Evolutionary conservation across 345 rosid species (phyloP).

Genomic region (Raphanus raphanistrum): DNA sequence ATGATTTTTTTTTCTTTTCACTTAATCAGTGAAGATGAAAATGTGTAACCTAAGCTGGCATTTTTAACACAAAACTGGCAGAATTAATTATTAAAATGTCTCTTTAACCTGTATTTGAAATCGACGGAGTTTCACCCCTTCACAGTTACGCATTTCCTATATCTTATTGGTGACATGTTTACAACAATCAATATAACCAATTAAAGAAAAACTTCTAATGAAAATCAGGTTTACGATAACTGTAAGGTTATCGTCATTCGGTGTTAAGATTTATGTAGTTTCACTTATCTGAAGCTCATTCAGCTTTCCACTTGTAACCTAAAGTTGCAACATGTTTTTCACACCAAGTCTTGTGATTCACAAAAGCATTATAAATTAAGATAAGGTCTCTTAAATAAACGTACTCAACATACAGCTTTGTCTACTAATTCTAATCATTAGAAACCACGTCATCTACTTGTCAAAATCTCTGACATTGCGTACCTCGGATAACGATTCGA

Average conservation of each 20-base stretch:
- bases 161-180: neutral
- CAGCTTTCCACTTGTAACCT: neutral
- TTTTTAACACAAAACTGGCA: too few relatives aligned
- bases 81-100: neutral
- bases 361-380: neutral
- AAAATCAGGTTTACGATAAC: neutral
- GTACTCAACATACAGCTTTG: neutral
- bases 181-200: neutral
- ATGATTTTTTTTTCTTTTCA: too few relatives aligned
- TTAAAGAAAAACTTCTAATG: neutral
- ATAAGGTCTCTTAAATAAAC: neutral
- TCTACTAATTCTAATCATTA: neutral
- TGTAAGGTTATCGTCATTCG: neutral
- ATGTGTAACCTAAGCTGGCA: too few relatives aligned
- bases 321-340: neutral
- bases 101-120: neutral
- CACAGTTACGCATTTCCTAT: neutral
- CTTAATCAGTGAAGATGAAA: too few relatives aligned
- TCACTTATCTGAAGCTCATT: neutral
- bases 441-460: neutral
- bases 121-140: neutral
- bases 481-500: neutral
- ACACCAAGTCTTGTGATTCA: neutral
- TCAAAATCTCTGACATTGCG: neutral
- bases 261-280: neutral